Evolutionary conservation across 768 basidiomycete species (phyloP).

Genomic region (Psilocybe azurescens): DNA sequence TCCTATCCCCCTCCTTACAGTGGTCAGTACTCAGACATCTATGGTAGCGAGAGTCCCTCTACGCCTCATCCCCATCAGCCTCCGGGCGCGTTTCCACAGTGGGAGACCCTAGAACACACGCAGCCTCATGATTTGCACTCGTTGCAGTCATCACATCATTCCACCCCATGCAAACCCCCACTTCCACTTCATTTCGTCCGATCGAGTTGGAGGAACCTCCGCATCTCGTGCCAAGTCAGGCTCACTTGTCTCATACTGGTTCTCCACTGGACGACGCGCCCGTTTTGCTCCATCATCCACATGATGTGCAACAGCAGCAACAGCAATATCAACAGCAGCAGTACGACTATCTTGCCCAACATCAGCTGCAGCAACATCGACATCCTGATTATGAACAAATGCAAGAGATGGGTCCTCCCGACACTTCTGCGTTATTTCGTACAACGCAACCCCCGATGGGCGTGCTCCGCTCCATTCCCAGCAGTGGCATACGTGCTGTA

Average conservation of each 20-base stretch:
- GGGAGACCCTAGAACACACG: conserved; percentile 46
- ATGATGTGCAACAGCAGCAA: conserved; percentile 23
- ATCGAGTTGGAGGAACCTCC: conserved; percentile 37
- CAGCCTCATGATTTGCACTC: conserved; percentile 30
- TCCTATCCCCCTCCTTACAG: conserved; percentile 7
- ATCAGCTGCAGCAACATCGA: conserved; percentile 8
- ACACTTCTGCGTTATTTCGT: conserved; percentile 13
- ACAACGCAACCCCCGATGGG: not conserved
- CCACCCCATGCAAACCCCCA: conserved; percentile 29
- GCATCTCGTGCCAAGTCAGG: conserved; percentile 32
- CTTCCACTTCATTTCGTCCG: conserved; percentile 28
- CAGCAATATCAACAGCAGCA: conserved; percentile 16
- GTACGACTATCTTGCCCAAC: not conserved
- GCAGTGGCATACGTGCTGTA: conserved; percentile 3
- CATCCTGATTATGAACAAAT: conserved; percentile 10
- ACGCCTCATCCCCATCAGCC: conserved; percentile 11
- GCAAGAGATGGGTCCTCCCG: conserved; percentile 13
- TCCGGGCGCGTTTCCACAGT: conserved; percentile 35
- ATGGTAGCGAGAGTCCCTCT: not conserved
- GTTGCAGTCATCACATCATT: conserved; percentile 3
- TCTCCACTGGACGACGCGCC: conserved; percentile 33
- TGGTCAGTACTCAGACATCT: not conserved
- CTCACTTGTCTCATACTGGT: not conserved
- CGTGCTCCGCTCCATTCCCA: conserved; percentile 9
- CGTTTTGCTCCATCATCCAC: conserved; percentile 34